A percentile compares a stretch with the other conserved stretches of the same genome.
These are phyloP conservation scores for Lasiosphaeria hispida DNA, from an alignment of 495 filamentous ascomycete species.

Conservation along the genomic window DNA sequence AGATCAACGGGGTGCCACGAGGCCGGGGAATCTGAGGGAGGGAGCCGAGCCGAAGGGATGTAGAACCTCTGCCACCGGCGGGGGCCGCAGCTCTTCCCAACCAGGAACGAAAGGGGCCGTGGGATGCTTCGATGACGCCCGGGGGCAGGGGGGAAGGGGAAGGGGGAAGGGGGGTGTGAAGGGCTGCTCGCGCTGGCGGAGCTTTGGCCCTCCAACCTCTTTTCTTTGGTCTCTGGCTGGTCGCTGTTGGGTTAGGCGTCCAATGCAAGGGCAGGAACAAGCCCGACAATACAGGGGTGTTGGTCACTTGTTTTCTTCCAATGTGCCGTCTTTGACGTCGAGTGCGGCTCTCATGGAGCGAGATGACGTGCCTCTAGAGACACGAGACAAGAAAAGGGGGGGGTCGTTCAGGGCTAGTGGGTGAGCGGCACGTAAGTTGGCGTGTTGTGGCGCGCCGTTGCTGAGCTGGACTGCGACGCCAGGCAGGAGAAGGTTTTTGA, in stretches of 20 bases:
- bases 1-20: not conserved
- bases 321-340: constrained; percentile 3
- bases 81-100: not conserved
- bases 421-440: too few species aligned
- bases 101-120: not conserved
- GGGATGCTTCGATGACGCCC: not conserved
- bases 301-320: constrained; percentile 3
- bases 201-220: not conserved
- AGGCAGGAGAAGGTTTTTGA: not conserved
- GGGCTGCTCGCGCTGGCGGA: not conserved
- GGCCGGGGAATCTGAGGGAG: not conserved
- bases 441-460: not conserved
- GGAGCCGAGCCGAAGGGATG: not conserved
- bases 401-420: too few species aligned
- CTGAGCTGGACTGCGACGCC: not conserved
- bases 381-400: too few species aligned
- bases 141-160: constrained; percentile 1
- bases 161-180: not conserved
- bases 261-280: constrained; percentile 15
- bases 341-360: constrained; percentile 5
- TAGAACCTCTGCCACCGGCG: not conserved
- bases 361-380: constrained; percentile 7
- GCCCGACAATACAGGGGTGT: constrained; percentile 9
- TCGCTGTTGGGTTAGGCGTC: constrained; percentile 19
- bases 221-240: not conserved